phyloP scores from a whole-genome alignment of 352 stramenopile species.

The Globisporangium spinosum region DNA sequence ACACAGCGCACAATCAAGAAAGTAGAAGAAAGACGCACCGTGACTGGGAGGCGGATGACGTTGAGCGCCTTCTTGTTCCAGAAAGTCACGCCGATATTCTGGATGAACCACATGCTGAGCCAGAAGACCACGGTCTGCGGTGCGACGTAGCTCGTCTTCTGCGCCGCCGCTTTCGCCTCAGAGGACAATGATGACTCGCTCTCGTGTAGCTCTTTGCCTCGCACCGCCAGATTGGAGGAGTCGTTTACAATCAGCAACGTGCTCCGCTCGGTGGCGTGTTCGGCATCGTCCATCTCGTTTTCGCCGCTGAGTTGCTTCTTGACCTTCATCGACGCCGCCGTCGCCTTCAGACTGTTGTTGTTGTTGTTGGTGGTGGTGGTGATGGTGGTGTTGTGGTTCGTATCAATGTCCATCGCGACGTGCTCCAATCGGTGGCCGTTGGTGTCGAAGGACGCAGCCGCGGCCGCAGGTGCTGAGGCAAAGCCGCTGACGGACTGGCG shows the following conservation, averaged over 20 bases:
- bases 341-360: not conserved
- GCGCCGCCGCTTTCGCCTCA: not conserved
- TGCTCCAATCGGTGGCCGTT: not conserved
- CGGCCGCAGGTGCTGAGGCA: not conserved
- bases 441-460: not conserved
- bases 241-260: not conserved
- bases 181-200: not conserved
- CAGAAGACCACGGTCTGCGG: slow-evolving; percentile 69
- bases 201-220: not conserved
- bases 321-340: not conserved
- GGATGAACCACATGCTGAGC: slow-evolving; percentile 84
- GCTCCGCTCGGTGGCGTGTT: not conserved
- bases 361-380: not conserved
- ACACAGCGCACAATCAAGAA: too few species aligned
- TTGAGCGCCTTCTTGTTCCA: slow-evolving; percentile 93
- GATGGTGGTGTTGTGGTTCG: too few species aligned
- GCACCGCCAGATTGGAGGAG: not conserved
- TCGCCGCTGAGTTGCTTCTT: slow-evolving; percentile 6
- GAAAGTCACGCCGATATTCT: slow-evolving; percentile 94
- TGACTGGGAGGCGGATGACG: slow-evolving; percentile 61
- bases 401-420: not conserved
- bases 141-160: slow-evolving; percentile 68
- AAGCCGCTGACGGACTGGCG: not conserved
- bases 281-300: not conserved
- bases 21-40: slow-evolving; percentile 18